A percentile compares a stretch with the other conserved stretches of the same genome.
phyloP scores from a whole-genome alignment of 345 rosid species.

The Brassica carinata region DNA sequence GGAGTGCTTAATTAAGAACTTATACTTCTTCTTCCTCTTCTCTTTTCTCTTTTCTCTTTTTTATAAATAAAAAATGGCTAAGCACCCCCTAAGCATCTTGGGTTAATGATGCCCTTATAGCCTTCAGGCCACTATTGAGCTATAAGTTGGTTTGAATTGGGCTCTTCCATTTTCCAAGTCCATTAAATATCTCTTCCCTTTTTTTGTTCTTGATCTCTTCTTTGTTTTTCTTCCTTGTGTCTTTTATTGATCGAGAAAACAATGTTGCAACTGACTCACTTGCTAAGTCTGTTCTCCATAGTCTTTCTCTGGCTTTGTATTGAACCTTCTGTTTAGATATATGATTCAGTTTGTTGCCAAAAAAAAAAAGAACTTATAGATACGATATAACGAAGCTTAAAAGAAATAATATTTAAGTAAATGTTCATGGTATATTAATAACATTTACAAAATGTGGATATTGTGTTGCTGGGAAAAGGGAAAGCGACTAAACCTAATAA shows the following conservation, averaged over 20 bases:
- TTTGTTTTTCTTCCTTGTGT: not conserved
- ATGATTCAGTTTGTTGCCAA: too few relatives aligned
- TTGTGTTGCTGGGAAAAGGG: slow-evolving; percentile 25
- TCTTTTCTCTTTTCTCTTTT: too few relatives aligned
- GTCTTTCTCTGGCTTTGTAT: too few relatives aligned
- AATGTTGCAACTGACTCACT: too few relatives aligned
- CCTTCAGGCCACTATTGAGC: slow-evolving; percentile 2
- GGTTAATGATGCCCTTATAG: not conserved
- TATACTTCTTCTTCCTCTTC: too few relatives aligned
- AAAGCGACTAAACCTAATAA: slow-evolving; percentile 37
- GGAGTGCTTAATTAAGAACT: too few relatives aligned
- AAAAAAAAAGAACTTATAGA: not conserved
- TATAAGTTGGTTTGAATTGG: not conserved
- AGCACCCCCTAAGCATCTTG: too few relatives aligned
- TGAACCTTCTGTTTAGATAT: too few relatives aligned
- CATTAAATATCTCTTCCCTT: not conserved
- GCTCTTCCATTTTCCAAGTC: not conserved
- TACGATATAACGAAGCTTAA: not conserved
- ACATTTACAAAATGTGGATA: not conserved
- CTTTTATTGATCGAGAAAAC: too few relatives aligned
- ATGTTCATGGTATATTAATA: not conserved
- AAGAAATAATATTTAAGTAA: not conserved
- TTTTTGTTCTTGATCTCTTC: not conserved
- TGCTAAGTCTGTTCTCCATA: too few relatives aligned
- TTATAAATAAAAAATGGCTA: too few relatives aligned